A percentile compares a stretch with the other conserved stretches of the same genome.
Evolutionary conservation across 2,329 filamentous ascomycete genomes (phyloP).

Genomic region (Byssoonygena ceratinophila): DNA sequence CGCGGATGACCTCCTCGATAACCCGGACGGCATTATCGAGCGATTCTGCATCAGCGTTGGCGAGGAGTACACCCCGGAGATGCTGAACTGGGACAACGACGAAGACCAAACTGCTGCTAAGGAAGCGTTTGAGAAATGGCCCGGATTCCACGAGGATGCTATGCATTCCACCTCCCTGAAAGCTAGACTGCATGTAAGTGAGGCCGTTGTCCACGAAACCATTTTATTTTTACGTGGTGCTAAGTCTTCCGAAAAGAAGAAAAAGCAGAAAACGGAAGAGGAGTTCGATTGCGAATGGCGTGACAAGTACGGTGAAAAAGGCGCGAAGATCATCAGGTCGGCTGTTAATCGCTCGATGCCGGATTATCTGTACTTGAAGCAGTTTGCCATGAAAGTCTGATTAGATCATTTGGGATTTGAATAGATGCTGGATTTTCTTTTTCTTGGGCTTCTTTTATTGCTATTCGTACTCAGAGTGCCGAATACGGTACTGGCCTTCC

Average conservation of each 20-base stretch:
- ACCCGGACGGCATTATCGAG: constrained; percentile 63
- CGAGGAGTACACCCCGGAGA: constrained; percentile 61
- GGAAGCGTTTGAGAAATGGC: constrained; percentile 88
- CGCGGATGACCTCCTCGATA: constrained; percentile 84
- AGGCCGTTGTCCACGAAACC: too few species aligned
- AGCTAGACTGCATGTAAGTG: constrained; percentile 42
- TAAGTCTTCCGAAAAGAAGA: constrained; percentile 18
- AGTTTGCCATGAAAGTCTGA: constrained; percentile 49
- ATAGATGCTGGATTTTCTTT: background rate
- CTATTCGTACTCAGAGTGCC: background rate
- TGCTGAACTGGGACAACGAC: constrained; percentile 75
- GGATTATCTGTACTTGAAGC: constrained; percentile 56
- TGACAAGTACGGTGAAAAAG: constrained; percentile 51
- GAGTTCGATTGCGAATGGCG: constrained; percentile 51
- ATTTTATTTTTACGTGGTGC: background rate
- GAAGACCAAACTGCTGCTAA: constrained; percentile 59
- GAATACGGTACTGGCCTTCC: too few species aligned
- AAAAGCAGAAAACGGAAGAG: constrained; percentile 39
- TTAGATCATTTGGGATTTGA: background rate
- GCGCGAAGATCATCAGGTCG: constrained; percentile 48
- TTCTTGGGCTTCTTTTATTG: background rate
- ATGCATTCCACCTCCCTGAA: constrained; percentile 69
- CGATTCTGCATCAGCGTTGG: constrained; percentile 74
- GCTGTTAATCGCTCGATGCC: constrained; percentile 50
- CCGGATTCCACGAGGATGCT: constrained; percentile 91